These are phyloP conservation scores for Dactylonectria estremocensis DNA, from an alignment of 2,329 filamentous ascomycete species.

Conservation along the genomic window DNA sequence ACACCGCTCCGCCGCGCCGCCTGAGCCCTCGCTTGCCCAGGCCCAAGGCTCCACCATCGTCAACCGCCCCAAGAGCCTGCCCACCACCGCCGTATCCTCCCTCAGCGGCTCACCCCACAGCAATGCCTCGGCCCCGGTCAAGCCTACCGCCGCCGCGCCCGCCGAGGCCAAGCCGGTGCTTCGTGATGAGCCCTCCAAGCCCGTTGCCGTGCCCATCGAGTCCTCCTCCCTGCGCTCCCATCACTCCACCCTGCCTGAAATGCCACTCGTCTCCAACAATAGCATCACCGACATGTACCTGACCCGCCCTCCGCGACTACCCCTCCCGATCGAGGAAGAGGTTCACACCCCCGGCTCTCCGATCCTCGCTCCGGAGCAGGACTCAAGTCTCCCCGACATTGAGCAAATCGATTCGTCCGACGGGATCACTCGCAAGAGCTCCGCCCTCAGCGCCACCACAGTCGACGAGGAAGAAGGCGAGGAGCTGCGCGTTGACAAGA, in stretches of 20 bases:
- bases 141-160: constrained; percentile 40
- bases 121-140: constrained; percentile 51
- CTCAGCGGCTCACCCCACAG: constrained; percentile 64
- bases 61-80: constrained; percentile 63
- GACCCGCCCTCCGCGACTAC: constrained; percentile 86
- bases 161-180: constrained; percentile 33
- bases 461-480: constrained; percentile 85
- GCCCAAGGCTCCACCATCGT: constrained; percentile 70
- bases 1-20: constrained; percentile 71
- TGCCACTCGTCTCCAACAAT: constrained; percentile 65
- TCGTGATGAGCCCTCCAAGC: constrained; percentile 64
- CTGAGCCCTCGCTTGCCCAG: constrained; percentile 74
- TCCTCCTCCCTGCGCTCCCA: constrained; percentile 56
- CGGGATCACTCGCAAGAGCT: constrained; percentile 68
- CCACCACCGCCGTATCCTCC: constrained; percentile 65
- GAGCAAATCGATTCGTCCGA: constrained; percentile 66
- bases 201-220: constrained; percentile 70
- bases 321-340: constrained; percentile 94
- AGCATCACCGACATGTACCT: constrained; percentile 77
- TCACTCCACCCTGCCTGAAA: constrained; percentile 57
- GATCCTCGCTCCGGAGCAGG: constrained; percentile 81
- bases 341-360: constrained; percentile 91
- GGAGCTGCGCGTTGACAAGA: constrained; percentile 82
- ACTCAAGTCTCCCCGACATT: constrained; percentile 67
- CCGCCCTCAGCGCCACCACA: constrained; percentile 73